Evolutionary conservation across 768 basidiomycete species (phyloP).

Genomic region (Boletus rex-veris): DNA sequence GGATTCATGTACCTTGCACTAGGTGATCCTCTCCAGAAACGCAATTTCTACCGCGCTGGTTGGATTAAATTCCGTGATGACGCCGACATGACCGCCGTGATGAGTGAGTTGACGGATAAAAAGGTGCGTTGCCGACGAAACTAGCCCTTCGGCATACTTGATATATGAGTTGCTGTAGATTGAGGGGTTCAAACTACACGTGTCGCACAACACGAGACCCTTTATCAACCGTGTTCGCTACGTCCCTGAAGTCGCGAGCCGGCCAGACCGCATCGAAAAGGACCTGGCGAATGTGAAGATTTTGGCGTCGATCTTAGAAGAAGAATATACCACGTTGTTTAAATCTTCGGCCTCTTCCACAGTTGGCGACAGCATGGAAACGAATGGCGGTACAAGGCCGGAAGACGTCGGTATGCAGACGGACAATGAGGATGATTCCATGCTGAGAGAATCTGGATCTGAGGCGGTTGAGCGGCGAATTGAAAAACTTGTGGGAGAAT

Average conservation of each 20-base stretch:
- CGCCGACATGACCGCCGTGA: constrained; percentile 72
- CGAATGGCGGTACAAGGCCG: constrained; percentile 27
- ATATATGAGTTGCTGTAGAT: constrained; percentile 50
- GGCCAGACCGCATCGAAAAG: constrained; percentile 74
- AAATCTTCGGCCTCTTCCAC: constrained; percentile 26
- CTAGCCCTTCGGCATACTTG: constrained; percentile 1
- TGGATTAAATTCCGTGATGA: constrained; percentile 89
- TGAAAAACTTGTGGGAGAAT: constrained; percentile 68
- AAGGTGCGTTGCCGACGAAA: constrained; percentile 51
- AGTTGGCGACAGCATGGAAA: constrained; percentile 20
- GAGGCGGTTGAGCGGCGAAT: constrained; percentile 81
- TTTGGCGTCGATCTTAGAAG: constrained; percentile 73
- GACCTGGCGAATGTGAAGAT: constrained; percentile 75
- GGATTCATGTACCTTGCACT: constrained; percentile 89
- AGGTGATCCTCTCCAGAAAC: constrained; percentile 89
- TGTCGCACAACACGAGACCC: constrained; percentile 75
- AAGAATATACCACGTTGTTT: constrained; percentile 56
- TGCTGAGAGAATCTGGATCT: constrained; percentile 63
- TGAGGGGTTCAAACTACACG: constrained; percentile 91
- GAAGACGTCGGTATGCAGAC: constrained; percentile 34
- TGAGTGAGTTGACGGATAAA: constrained; percentile 74
- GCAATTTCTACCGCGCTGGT: constrained; percentile 91
- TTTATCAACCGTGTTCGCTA: constrained; percentile 75
- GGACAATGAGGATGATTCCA: constrained; percentile 43
- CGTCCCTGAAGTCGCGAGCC: constrained; percentile 78